Percentiles rank a stretch among this genome's conserved stretches.
Evolutionary conservation across 176 grass and related monocot genomes (phyloP).

Genomic region (Guadua angustifolia): DNA sequence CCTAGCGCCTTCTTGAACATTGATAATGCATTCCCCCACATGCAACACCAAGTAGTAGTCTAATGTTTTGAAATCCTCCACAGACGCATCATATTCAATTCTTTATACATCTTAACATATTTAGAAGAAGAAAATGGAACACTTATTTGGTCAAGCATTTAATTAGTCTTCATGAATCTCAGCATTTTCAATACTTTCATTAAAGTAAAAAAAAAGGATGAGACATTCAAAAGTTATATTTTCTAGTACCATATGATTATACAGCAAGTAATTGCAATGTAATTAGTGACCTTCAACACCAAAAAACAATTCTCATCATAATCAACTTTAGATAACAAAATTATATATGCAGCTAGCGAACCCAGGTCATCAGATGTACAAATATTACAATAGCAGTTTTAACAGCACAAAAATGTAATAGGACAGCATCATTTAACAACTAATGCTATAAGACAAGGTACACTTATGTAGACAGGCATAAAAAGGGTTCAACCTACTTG

Average conservation of each 20-base stretch:
- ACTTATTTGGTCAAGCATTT: slow-evolving; percentile 17
- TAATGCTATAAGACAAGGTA: slow-evolving; percentile 23
- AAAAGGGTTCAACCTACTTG: slow-evolving; percentile 67
- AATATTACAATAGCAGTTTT: slow-evolving; percentile 21
- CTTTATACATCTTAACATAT: not conserved
- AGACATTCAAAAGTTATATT: slow-evolving; percentile 7
- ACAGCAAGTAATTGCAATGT: slow-evolving; percentile 1
- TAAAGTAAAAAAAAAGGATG: not conserved
- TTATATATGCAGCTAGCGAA: not conserved
- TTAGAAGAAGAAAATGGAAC: not conserved
- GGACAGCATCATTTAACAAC: slow-evolving; percentile 10
- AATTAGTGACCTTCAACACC: not conserved
- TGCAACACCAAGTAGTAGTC: not conserved
- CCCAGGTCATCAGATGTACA: slow-evolving; percentile 9
- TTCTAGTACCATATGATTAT: slow-evolving; percentile 7
- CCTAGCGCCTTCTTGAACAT: too few relatives aligned
- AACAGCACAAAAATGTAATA: slow-evolving; percentile 7
- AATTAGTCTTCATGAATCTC: slow-evolving; percentile 11
- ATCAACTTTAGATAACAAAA: slow-evolving; percentile 25
- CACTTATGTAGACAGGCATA: not conserved
- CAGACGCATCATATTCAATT: not conserved
- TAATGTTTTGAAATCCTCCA: not conserved
- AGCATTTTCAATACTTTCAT: not conserved
- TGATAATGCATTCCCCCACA: not conserved
- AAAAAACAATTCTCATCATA: slow-evolving; percentile 16